phyloP scores from a whole-genome alignment of 2,329 filamentous ascomycete genomes.

The Colletotrichum paranaense region DNA sequence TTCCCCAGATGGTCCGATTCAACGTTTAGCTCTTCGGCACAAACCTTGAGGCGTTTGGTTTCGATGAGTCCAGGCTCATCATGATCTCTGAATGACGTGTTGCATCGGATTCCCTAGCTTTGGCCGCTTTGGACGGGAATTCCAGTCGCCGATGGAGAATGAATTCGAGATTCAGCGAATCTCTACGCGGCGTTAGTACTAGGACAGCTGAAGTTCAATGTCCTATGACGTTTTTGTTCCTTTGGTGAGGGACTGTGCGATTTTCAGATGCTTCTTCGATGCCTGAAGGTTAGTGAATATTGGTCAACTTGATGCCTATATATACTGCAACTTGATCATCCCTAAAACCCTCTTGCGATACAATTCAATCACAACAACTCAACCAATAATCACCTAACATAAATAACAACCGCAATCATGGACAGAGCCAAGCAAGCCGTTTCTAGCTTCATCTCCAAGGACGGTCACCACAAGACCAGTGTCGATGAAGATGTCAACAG shows the following conservation, averaged over 20 bases:
- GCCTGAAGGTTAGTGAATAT: background rate
- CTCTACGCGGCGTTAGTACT: background rate
- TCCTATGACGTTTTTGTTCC: background rate
- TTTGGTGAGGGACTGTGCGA: background rate
- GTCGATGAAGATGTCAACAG: conserved; percentile 74
- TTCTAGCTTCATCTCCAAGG: conserved; percentile 67
- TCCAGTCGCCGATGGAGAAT: background rate
- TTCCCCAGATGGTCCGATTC: background rate
- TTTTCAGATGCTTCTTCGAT: background rate
- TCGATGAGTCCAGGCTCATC: background rate
- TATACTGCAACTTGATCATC: background rate
- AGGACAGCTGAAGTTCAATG: background rate
- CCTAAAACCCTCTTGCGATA: accelerated
- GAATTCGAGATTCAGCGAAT: background rate
- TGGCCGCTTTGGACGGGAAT: background rate
- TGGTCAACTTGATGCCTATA: background rate
- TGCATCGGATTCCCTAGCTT: background rate
- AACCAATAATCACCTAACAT: background rate
- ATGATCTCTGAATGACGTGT: conserved; percentile 23
- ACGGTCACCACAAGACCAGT: conserved; percentile 76
- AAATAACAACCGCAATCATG: conserved; percentile 55
- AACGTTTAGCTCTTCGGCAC: background rate
- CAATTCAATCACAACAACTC: background rate
- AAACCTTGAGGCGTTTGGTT: background rate
- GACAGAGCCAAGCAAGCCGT: conserved; percentile 74